A percentile compares a stretch with the other conserved stretches of the same genome.
phyloP scores from a whole-genome alignment of 495 filamentous ascomycete species.

The Penicillium nucicola region DNA sequence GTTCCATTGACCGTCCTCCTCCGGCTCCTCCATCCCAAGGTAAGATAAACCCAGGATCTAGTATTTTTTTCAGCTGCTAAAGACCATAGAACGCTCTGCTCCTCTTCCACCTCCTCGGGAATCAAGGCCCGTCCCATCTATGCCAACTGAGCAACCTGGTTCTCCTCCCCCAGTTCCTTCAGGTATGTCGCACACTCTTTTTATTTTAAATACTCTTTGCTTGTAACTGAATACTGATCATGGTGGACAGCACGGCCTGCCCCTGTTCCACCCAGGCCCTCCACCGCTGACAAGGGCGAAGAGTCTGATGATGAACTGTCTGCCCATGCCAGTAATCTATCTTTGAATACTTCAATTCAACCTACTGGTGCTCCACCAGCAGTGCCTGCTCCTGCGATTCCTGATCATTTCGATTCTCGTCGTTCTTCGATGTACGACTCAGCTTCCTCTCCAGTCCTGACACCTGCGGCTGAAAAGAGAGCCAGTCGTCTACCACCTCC shows the following conservation, averaged over 20 bases:
- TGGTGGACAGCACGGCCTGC: slow-evolving; percentile 52
- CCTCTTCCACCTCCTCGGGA: slow-evolving; percentile 33
- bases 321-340: slow-evolving; percentile 50
- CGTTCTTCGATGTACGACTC: slow-evolving; percentile 39
- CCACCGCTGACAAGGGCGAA: slow-evolving; percentile 74
- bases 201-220: too few species aligned
- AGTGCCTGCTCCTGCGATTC: slow-evolving; percentile 42
- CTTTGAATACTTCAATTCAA: slow-evolving; percentile 28
- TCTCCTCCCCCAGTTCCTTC: slow-evolving; percentile 68
- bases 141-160: slow-evolving; percentile 60
- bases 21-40: slow-evolving; percentile 50
- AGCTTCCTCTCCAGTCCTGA: slow-evolving; percentile 51
- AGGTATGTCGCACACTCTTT: slow-evolving; percentile 53
- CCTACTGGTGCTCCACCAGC: slow-evolving; percentile 44
- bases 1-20: slow-evolving; percentile 43
- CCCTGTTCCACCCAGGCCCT: slow-evolving; percentile 46
- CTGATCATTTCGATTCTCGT: slow-evolving; percentile 43
- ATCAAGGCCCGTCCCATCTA: slow-evolving; percentile 45
- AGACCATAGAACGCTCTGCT: slow-evolving; percentile 21
- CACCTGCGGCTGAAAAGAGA: slow-evolving; percentile 41
- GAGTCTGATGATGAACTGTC: slow-evolving; percentile 94
- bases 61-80: slow-evolving; percentile 1
- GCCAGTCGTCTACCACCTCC: slow-evolving; percentile 52
- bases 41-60: slow-evolving; percentile 21
- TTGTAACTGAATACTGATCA: slow-evolving; percentile 17